Conservation (phyloP, 2,329 filamentous ascomycete species). For the Diaporthe sp. region DNA sequence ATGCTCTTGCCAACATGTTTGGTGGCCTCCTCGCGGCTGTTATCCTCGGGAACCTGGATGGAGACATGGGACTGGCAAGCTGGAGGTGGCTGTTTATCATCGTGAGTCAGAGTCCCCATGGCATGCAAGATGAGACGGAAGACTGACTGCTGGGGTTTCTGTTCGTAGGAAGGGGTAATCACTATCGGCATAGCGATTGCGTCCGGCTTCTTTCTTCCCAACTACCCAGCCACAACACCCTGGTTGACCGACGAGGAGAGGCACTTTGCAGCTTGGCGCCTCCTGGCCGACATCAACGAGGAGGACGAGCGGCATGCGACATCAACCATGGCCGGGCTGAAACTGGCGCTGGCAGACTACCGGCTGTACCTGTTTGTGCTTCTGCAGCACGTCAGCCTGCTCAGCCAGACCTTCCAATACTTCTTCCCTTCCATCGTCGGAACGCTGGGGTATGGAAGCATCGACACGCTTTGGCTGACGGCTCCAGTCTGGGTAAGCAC, state of each 20-base stretch:
- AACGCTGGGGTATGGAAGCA: slow-evolving; percentile 69
- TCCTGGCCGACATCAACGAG: slow-evolving; percentile 45
- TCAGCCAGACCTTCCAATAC: slow-evolving; percentile 72
- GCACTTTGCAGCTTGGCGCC: slow-evolving; percentile 42
- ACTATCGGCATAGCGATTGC: slow-evolving; percentile 40
- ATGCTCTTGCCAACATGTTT: slow-evolving; percentile 64
- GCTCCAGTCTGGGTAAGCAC: slow-evolving; percentile 66
- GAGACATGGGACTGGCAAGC: slow-evolving; percentile 47
- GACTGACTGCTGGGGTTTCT: not conserved
- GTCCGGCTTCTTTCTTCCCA: slow-evolving; percentile 41
- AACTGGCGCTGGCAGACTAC: slow-evolving; percentile 49
- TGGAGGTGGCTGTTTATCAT: slow-evolving; percentile 53
- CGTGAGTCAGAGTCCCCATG: slow-evolving; percentile 40
- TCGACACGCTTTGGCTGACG: slow-evolving; percentile 70
- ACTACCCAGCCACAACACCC: slow-evolving; percentile 42
- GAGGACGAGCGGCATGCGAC: slow-evolving; percentile 42
- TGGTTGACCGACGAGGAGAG: slow-evolving; percentile 44
- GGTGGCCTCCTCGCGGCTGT: slow-evolving; percentile 65
- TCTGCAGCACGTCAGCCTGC: slow-evolving; percentile 65
- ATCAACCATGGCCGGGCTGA: slow-evolving; percentile 45
- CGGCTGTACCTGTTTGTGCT: slow-evolving; percentile 68
- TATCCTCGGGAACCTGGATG: slow-evolving; percentile 59
- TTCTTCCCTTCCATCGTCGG: slow-evolving; percentile 76
- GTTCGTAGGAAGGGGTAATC: slow-evolving; percentile 25
- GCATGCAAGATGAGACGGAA: not conserved